Conservation (phyloP, 768 basidiomycete species). For the Trametes cinnabarina region DNA sequence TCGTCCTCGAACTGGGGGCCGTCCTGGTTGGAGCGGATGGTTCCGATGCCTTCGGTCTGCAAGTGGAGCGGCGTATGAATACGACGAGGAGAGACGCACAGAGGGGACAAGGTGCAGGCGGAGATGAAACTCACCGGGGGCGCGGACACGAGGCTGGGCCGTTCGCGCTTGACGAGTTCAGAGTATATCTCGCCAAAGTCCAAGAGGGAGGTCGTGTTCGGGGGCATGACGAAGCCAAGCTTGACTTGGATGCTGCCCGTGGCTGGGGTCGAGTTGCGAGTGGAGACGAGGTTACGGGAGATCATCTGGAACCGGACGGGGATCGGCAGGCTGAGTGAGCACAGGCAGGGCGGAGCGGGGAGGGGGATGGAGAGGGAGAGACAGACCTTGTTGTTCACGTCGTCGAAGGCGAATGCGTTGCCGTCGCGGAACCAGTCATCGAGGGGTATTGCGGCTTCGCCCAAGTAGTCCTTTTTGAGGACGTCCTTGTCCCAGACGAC, state of each 20-base stretch:
- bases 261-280: slow-evolving; percentile 45
- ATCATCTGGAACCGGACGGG: slow-evolving; percentile 39
- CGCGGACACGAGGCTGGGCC: slow-evolving; percentile 68
- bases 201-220: slow-evolving; percentile 43
- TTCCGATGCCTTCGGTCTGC: slow-evolving; percentile 85
- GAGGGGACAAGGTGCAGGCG: not conserved
- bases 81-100: not conserved
- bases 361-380: slow-evolving; percentile 15
- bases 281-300: slow-evolving; percentile 45
- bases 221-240: slow-evolving; percentile 52
- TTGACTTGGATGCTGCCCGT: slow-evolving; percentile 59
- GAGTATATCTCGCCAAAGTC: slow-evolving; percentile 60
- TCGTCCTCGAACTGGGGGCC: slow-evolving; percentile 70
- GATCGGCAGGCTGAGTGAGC: not conserved
- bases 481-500: slow-evolving; percentile 95
- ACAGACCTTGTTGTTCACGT: slow-evolving; percentile 68
- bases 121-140: slow-evolving; percentile 57
- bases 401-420: slow-evolving; percentile 52
- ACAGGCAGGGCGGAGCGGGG: not conserved
- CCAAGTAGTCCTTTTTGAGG: slow-evolving; percentile 88
- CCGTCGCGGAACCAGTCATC: slow-evolving; percentile 74
- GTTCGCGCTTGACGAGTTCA: slow-evolving; percentile 61
- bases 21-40: slow-evolving; percentile 60
- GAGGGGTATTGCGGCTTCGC: slow-evolving; percentile 77
- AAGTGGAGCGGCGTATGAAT: not conserved